Percentiles rank a stretch among this genome's conserved stretches.
Evolutionary conservation across 257 asterid species (phyloP).

Genomic region (Thymus mandschuricus): DNA sequence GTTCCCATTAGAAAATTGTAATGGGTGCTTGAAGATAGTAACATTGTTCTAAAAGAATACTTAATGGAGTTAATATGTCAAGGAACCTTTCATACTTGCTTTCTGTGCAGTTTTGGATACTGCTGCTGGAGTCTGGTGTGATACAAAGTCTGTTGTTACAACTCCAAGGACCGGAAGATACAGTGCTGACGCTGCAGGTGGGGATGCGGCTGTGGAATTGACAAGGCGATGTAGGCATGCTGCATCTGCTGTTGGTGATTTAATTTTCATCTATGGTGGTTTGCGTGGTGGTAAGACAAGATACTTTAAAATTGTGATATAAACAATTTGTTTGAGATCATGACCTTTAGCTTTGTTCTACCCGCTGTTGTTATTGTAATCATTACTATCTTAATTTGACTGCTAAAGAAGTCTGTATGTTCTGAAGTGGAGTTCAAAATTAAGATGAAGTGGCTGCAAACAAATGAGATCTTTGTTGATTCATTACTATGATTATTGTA

Average conservation of each 20-base stretch:
- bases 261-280: slow-evolving; percentile 95
- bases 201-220: slow-evolving; percentile 98
- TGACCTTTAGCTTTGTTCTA: slow-evolving; percentile 10
- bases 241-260: slow-evolving; percentile 97
- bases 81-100: slow-evolving; percentile 14
- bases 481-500: slow-evolving; percentile 10
- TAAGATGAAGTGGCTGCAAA: slow-evolving; percentile 3
- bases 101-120: slow-evolving; percentile 82
- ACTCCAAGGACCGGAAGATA: slow-evolving; percentile 95
- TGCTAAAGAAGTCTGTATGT: slow-evolving; percentile 8
- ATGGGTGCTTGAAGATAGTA: not conserved
- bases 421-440: not conserved
- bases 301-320: slow-evolving; percentile 15
- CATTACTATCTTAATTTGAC: not conserved
- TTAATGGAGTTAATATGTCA: slow-evolving; percentile 14
- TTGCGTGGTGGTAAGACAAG: slow-evolving; percentile 94
- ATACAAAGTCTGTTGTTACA: slow-evolving; percentile 91
- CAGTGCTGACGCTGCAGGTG: slow-evolving; percentile 99
- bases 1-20: not conserved
- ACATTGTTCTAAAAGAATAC: slow-evolving; percentile 3
- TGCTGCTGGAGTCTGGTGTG: slow-evolving; percentile 99
- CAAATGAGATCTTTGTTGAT: slow-evolving; percentile 10
- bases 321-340: slow-evolving; percentile 21
- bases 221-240: slow-evolving; percentile 99
- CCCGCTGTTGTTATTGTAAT: not conserved